Base-by-base conservation (phyloP, 2,329 filamentous ascomycete genomes). In the Purpureocillium takamizusanense region DNA sequence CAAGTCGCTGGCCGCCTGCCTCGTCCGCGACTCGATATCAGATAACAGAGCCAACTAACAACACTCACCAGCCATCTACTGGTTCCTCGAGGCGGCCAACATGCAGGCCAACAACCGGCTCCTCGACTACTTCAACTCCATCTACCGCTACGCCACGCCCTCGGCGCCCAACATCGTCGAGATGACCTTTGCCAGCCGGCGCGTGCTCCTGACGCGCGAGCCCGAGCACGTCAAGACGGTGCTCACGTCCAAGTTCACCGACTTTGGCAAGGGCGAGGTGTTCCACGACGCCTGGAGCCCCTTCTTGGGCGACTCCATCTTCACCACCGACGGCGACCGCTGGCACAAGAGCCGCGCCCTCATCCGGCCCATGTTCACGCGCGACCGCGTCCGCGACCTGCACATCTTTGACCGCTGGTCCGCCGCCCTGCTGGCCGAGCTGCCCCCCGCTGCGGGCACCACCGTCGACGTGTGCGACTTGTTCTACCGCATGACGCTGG, bases 171-270 rank as follows among this genome's bases (percentile, higher is more conserved):
- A 47, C 31, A 33, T 41, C 0, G 63, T 72, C 29, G 84, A 90
- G 59, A 56, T 65, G 8, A 66, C 67, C 2, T 50, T 78, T 7
- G 51, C 76, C 2, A 70, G 72, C 35, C 56, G 63, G 35, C 76
- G 85, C n/a, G 59, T 82, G 14, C 60, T 94, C 40, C 70, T 92
- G 51, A 95, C 89, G 0, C 75, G 76, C 5, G 87, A 95, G 48
- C 83, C 84, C 1, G 86, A 94, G 52, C 95, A 95, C 55, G 83
- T 94, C 65, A 94, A 95, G 59, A 86, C 89, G 6, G 72, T 95
- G 16, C 69, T 95, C n/a, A 85, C 88, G 0, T 83, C 82, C 1
- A 86, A 95, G 54, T 95, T 95, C 54, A 40, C 48, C 31, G 85
- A 94, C 53, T 95, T 81, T 54, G 89, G 88, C 50, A 88, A 95